A percentile compares a stretch with the other conserved stretches of the same genome.
Conservation (phyloP, 306 rosid species). For the Prunus armeniaca region DNA sequence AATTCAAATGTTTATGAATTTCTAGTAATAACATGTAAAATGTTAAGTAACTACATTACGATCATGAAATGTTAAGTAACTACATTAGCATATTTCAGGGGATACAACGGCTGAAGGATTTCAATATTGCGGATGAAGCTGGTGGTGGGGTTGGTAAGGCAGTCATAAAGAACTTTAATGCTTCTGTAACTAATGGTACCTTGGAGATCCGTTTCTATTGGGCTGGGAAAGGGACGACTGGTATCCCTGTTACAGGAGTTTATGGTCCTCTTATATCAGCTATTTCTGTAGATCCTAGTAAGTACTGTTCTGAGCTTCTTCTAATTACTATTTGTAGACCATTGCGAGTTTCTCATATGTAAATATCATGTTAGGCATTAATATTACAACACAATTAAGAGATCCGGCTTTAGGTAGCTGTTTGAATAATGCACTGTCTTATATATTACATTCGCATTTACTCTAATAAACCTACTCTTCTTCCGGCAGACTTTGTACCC, state of each 20-base stretch:
- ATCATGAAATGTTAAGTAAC: background rate
- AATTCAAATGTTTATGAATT: background rate
- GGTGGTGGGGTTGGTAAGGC: conserved; percentile 28
- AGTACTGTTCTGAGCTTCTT: conserved; percentile 15
- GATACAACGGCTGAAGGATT: conserved; percentile 28
- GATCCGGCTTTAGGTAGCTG: too few relatives aligned
- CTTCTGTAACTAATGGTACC: background rate
- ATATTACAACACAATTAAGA: background rate
- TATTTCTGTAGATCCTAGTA: conserved; percentile 12
- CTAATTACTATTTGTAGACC: background rate
- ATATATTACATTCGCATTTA: background rate
- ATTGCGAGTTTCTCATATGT: too few relatives aligned
- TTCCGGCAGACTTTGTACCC: too few relatives aligned
- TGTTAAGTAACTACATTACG: too few relatives aligned
- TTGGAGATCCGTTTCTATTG: too few relatives aligned
- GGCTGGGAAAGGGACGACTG: too few relatives aligned
- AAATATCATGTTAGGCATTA: background rate
- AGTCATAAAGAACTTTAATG: background rate
- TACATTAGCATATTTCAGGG: conserved; percentile 30
- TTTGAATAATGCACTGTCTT: background rate
- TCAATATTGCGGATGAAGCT: conserved; percentile 50
- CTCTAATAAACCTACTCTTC: background rate
- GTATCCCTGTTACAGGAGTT: too few relatives aligned
- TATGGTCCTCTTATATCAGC: conserved; percentile 30
- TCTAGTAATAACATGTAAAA: background rate